Percentiles rank a stretch among this genome's conserved stretches.
phyloP scores from a whole-genome alignment of 2,329 filamentous ascomycete species.

The Sporothrix phasma region DNA sequence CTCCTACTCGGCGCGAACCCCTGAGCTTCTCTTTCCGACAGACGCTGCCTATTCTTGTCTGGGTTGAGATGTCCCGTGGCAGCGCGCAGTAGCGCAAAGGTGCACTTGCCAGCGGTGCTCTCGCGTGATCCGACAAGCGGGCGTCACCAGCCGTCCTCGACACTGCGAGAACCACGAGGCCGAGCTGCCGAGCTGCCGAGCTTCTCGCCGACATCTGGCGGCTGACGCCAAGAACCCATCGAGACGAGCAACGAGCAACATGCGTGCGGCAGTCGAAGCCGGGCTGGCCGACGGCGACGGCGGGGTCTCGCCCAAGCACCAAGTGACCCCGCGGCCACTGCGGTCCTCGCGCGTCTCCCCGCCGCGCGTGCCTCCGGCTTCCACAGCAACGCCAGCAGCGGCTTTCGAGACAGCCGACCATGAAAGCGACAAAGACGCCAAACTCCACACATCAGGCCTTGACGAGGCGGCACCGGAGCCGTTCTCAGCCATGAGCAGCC shows the following conservation, averaged over 20 bases:
- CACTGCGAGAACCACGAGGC: neutral
- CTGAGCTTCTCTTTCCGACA: neutral
- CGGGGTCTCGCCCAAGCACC: constrained; percentile 10
- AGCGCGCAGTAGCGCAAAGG: neutral
- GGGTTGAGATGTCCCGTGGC: neutral
- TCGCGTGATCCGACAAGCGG: neutral
- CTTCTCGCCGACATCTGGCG: neutral
- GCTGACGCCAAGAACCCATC: neutral
- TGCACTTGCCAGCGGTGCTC: neutral
- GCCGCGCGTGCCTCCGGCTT: neutral
- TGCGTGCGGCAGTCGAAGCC: neutral
- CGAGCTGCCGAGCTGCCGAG: too few relatives aligned
- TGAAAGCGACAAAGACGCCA: neutral
- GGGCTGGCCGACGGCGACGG: neutral
- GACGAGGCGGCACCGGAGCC: neutral
- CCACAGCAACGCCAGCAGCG: neutral
- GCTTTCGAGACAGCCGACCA: neutral
- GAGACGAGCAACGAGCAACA: neutral
- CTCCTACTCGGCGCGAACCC: neutral
- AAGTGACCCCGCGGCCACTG: constrained; percentile 1
- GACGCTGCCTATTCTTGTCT: neutral
- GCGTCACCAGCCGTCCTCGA: neutral
- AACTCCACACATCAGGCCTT: neutral
- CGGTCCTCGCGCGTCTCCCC: neutral
- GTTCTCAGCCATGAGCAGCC: neutral